A percentile compares a stretch with the other conserved stretches of the same genome.
These are phyloP conservation scores for Chrysosphaeria jannelii DNA, from an alignment of 2,329 filamentous ascomycete species.

Conservation along the genomic window DNA sequence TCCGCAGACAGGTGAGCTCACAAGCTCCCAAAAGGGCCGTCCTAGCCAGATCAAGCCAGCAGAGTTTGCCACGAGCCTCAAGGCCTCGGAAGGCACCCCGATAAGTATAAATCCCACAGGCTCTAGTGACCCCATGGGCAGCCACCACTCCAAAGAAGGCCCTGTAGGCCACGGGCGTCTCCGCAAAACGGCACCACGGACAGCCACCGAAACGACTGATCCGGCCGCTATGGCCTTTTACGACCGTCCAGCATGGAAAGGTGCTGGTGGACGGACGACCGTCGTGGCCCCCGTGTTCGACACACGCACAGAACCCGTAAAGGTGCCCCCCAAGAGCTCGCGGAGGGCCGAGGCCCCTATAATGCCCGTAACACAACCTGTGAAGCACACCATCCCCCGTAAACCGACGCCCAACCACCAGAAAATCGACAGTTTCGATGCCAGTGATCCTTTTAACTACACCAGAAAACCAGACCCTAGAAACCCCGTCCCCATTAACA, in stretches of 20 bases:
- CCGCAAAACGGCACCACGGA: conserved; percentile 16
- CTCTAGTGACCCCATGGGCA: too few species aligned
- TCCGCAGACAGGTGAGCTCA: conserved; percentile 33
- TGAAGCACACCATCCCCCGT: conserved; percentile 2
- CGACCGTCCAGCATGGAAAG: conserved; percentile 34
- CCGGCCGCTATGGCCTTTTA: conserved; percentile 10
- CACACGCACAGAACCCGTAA: conserved; percentile 19
- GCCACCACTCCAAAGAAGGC: not conserved
- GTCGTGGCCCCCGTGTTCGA: conserved; percentile 35
- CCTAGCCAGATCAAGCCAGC: conserved; percentile 25
- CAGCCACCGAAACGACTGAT: conserved; percentile 8
- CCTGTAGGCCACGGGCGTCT: conserved; percentile 8
- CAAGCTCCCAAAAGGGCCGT: conserved; percentile 21
- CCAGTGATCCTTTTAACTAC: conserved; percentile 5
- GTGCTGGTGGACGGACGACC: conserved; percentile 35
- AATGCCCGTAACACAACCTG: conserved; percentile 5
- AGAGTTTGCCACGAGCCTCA: conserved; percentile 13
- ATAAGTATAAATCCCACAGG: too few species aligned
- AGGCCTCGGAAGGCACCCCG: conserved; percentile 1
- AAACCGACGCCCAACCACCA: conserved; percentile 3
- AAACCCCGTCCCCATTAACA: not conserved
- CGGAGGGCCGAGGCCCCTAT: conserved; percentile 17
- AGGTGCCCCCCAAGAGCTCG: conserved; percentile 24
- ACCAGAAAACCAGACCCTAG: conserved; percentile 4
- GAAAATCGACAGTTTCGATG: conserved; percentile 4